Evolutionary conservation across 306 rosid species (phyloP).

Genomic region (Sophora flavescens): DNA sequence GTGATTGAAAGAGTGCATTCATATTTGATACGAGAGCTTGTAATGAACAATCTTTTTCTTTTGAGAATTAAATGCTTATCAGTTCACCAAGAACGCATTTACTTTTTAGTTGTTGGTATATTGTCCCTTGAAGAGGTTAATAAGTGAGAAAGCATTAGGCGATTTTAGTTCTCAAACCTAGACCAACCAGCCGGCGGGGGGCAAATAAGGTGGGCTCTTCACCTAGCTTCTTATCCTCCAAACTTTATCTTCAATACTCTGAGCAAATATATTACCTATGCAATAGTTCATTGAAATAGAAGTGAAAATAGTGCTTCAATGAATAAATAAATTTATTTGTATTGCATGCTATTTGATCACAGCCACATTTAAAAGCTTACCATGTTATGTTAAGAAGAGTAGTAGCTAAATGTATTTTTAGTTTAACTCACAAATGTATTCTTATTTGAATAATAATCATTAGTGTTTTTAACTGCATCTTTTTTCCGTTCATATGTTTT

Average conservation of each 20-base stretch:
- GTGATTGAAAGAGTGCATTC: constrained; percentile 7
- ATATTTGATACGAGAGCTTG: constrained; percentile 10
- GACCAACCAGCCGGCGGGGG: constrained; percentile 87
- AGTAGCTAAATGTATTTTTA: too few relatives aligned
- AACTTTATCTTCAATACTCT: constrained; percentile 99
- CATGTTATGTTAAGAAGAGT: too few relatives aligned
- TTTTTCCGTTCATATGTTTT: too few relatives aligned
- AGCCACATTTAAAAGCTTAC: too few relatives aligned
- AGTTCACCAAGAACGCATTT: neutral
- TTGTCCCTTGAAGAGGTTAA: neutral
- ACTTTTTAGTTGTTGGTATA: constrained; percentile 19
- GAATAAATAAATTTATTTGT: too few relatives aligned
- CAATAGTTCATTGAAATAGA: constrained; percentile 14
- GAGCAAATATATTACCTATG: constrained; percentile 43
- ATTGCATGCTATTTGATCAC: too few relatives aligned
- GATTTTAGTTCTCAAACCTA: constrained; percentile 8
- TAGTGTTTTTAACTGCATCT: too few relatives aligned
- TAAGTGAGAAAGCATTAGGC: constrained; percentile 13
- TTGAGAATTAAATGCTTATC: constrained; percentile 5
- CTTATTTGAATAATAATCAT: too few relatives aligned
- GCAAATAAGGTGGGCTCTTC: constrained; percentile 69
- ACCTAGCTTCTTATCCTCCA: constrained; percentile 6
- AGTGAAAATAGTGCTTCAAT: too few relatives aligned
- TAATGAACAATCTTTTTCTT: constrained; percentile 7
- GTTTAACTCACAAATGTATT: too few relatives aligned